Base-by-base conservation (phyloP, 257 asterid genomes). In the Solanum paucissectum region DNA sequence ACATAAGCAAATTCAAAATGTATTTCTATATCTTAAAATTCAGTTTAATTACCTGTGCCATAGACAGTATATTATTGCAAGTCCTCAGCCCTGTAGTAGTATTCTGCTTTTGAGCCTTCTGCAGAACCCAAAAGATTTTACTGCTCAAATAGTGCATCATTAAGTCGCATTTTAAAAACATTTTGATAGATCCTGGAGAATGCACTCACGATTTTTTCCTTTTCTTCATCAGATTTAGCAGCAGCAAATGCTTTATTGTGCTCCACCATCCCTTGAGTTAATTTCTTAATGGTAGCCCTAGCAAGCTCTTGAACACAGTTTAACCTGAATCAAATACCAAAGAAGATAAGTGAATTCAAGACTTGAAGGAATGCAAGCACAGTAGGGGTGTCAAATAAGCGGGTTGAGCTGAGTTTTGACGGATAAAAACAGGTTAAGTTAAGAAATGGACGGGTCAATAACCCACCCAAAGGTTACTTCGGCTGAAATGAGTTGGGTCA, bases 1-100 rank as follows among this genome's bases (percentile, higher is more conserved):
- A 18, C 20, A 84, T 72, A 83, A 44, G 60, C 29, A 79, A 13
- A 71, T 73, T 88, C 60, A 64, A 84, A 7, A 42, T 72, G 71
- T 73, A 73, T 68, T 83, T 49, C 85, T 71, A 88, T 75, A 46
- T 81, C 6, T 46, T 81, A 81, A 81, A 46, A 46, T 46, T 81
- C 29, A 46, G 29, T 29, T 81, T 18, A 12, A 32, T 46, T 81
- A 95, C 99, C 94, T 94, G 95, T 36, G 95, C 92, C 98, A 96
- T 95, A 83, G 96, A 94, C 93, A 94, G 91, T 73, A 96, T 96
- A 91, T 95, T 95, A 87, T 95, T 93, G 96, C 99, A 96, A 89
- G 98, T 95, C 79, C 95, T 89, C 90, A 95, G 90, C 79, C 99
- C 96, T 82, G 96, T 87, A 21, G 95, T 79, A 8, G 98, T 87